Evolutionary conservation across 2,329 filamentous ascomycete genomes (phyloP), one percentile per base, ranked within the genome.

Genomic region (Fragosphaeria purpurea): DNA sequence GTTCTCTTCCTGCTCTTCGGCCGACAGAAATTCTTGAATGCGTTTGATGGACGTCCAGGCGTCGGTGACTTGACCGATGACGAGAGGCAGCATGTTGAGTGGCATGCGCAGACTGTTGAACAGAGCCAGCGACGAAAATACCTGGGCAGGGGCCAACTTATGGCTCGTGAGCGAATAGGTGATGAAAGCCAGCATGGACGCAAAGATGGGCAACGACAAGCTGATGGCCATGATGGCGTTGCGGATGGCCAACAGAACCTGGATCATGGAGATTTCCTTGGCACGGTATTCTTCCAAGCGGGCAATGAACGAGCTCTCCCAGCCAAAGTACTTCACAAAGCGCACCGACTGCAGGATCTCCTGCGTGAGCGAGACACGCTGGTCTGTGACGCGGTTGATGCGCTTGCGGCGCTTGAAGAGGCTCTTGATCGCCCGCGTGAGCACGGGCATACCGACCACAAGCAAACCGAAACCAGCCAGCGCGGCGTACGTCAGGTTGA

Each of bases 251-350:
- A 97, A 70, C 44, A 97, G 70, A 11, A 88, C 70, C 63, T 95
- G 90, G 52, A 97, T 89, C n/a, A 85, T 80, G 51, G 75, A 71
- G 54, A 97, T 89, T 65, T 97, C 91, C 53, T 76, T 77, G 48
- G 74, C 74, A 52, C 91, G 80, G 54, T 95, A 85, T 31, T 82
- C 76, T 46, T 80, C 79, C 12, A 96, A 75, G 11, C 89, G 82
- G 47, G 82, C 75, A 10, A 96, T 70, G 62, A 97, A 96, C 37
- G 87, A 85, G 52, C 78, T 84, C 64, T 97, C 91, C 91, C 91
- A 97, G 7, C 89, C 90, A 63, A 96, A 97, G 65, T 82, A 96
- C 65, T 97, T 97, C 68, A 97, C 91, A 61, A 97, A 96, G 32
- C 90, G 80, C 31, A 96, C 90, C 0, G 88, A 87, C 58, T 89